phyloP scores from a whole-genome alignment of 306 rosid genomes.

The Nissolia schottii region DNA sequence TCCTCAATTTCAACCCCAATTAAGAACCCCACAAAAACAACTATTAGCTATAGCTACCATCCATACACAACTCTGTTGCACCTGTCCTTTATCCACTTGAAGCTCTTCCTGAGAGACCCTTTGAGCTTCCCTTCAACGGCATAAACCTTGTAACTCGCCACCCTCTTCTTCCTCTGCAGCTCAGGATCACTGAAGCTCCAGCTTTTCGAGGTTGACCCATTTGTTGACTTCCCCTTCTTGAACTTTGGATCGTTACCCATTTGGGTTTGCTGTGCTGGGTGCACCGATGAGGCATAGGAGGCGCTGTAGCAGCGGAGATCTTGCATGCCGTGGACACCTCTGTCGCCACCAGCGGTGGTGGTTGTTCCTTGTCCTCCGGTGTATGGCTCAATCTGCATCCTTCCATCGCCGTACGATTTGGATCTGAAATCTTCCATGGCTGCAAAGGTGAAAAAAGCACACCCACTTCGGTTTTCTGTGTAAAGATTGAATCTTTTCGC shows the following conservation, averaged over 20 bases:
- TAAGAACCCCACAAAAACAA: background rate
- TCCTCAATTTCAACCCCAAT: background rate
- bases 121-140: conserved; percentile 84
- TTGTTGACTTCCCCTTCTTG: conserved; percentile 79
- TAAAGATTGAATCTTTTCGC: background rate
- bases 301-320: conserved; percentile 85
- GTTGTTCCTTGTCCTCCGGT: conserved; percentile 23
- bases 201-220: conserved; percentile 50
- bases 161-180: conserved; percentile 87
- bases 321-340: conserved; percentile 43
- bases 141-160: conserved; percentile 90
- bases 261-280: conserved; percentile 46
- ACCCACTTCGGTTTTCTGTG: background rate
- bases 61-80: conserved; percentile 71
- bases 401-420: conserved; percentile 63
- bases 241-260: conserved; percentile 43
- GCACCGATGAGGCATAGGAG: conserved; percentile 71
- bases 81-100: conserved; percentile 82
- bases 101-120: conserved; percentile 76
- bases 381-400: conserved; percentile 62
- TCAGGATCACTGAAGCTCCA: conserved; percentile 90
- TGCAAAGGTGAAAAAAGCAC: background rate
- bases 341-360: conserved; percentile 7
- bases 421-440: conserved; percentile 68
- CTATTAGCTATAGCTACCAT: conserved; percentile 53